Base-by-base conservation (phyloP, 176 grass and related monocot species). In the Carex pumila region DNA sequence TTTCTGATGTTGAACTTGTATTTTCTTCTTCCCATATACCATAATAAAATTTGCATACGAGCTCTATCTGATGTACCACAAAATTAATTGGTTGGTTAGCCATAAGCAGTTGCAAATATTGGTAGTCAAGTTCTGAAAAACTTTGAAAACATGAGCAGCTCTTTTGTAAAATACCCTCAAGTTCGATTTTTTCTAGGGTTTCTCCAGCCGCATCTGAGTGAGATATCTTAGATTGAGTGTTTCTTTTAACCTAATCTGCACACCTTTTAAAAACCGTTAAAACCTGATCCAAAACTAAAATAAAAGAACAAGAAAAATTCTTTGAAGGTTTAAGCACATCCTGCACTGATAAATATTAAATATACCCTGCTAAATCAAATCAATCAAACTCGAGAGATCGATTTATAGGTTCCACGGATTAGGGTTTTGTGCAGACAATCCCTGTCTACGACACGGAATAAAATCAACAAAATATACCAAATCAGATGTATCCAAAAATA, bases 191-290 rank as follows among this genome's bases (percentile, higher is more conserved):
- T 73, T 73, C 70, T 73, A 52, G 70, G n/a, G 12, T 41, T 73
- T 73, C 43, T 66, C 45, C 70, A 73, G 70, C 43, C 3, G 18
- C 43, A 49, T 50, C 3, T 49, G 70, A 73, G 70, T 73, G n/a
- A 52, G n/a, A 52, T 73, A 12, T 37, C 14, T 32, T 43, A 37
- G 39, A 32, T 47, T 72, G 8, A 72, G 32, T 71, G 14, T 45
- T 41, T 72, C 65, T 72, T 71, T 72, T 12, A 68, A 49, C 58
- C 53, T 81, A 62, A 81, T 81, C 34, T 81, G 58, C 58, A 81
- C 34, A 64, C 30, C 59, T 64, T 81, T 21, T 81, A 36, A 63
- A 34, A 81, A 81, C 56, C 32, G 36, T 63, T 61, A 63, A 81
- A 43, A 63, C 18, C 25, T 37, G 55, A 80, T 59, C 6, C 56